These are phyloP conservation scores for Cyclostephanos tholiformis DNA, from an alignment of 108 stramenopile genomes.

Conservation along the genomic window DNA sequence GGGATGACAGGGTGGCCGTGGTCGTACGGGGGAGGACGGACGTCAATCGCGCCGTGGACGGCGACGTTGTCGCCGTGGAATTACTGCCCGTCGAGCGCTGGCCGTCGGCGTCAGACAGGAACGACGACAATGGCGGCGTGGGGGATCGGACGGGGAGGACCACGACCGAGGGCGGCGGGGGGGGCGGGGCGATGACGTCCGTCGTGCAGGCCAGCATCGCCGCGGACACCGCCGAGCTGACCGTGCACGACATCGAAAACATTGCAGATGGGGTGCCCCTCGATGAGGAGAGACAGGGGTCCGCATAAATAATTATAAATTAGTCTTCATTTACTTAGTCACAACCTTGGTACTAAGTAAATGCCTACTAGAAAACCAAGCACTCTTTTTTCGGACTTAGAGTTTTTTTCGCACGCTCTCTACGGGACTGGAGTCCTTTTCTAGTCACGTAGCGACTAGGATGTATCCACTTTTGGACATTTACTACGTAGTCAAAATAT, in stretches of 20 bases:
- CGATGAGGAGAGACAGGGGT: no score
- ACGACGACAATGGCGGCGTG: not conserved
- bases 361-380: no score
- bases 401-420: no score
- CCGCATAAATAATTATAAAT: no score
- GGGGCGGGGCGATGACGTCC: not conserved
- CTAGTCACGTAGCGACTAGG: no score
- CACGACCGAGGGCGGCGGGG: no score
- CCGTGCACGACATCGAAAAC: slow-evolving; percentile 66
- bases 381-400: no score
- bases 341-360: no score
- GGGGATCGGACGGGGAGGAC: slow-evolving; percentile 7
- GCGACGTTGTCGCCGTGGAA: slow-evolving; percentile 94
- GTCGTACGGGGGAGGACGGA: slow-evolving; percentile 58
- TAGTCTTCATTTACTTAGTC: no score
- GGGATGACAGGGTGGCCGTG: slow-evolving; percentile 81
- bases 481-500: no score
- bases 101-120: slow-evolving; percentile 21
- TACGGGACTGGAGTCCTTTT: no score
- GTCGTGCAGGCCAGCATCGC: slow-evolving; percentile 50
- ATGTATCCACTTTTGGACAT: no score
- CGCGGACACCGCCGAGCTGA: slow-evolving; percentile 72
- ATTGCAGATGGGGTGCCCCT: slow-evolving; percentile 58
- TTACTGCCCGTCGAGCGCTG: slow-evolving; percentile 66
- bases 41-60: slow-evolving; percentile 96